Percentiles rank a stretch among this genome's conserved stretches.
Evolutionary conservation across 805 yeast genomes (phyloP).

Genomic region (Scheffersomyces amazonensis): DNA sequence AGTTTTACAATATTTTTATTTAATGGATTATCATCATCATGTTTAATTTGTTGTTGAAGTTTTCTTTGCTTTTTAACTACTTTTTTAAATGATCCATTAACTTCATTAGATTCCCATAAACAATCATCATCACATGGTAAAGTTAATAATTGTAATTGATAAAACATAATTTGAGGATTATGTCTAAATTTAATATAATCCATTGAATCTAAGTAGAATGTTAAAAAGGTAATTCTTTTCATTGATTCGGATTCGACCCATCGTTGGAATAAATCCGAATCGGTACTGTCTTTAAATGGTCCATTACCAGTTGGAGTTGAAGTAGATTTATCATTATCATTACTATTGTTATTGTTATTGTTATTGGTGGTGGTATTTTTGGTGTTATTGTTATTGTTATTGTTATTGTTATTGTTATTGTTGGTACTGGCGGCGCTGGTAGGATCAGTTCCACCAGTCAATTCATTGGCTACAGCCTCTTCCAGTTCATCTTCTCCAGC

Average conservation of each 20-base stretch:
- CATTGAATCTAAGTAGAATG: conserved; percentile 75
- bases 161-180: conserved; percentile 42
- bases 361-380: no score
- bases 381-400: no score
- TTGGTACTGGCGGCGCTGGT: not conserved
- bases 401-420: no score
- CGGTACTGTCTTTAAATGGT: conserved; percentile 17
- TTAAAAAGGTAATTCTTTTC: conserved; percentile 76
- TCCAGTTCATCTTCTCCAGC: conserved; percentile 36
- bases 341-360: no score
- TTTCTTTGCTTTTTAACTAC: conserved; percentile 35
- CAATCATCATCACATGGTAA: conserved; percentile 40
- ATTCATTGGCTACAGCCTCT: conserved; percentile 3
- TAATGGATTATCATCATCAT: conserved; percentile 1
- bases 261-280: conserved; percentile 43
- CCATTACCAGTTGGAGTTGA: conserved; percentile 2
- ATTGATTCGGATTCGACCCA: conserved; percentile 82
- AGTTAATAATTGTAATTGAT: conserved; percentile 37
- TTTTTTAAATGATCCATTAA: conserved; percentile 36
- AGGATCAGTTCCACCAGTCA: not conserved
- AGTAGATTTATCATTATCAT: conserved; percentile 8
- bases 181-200: conserved; percentile 82
- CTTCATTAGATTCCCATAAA: conserved; percentile 38
- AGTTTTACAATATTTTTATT: conserved; percentile 8
- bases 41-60: conserved; percentile 12